Evolutionary conservation across 176 grass and related monocot species (phyloP), one percentile per base, ranked within the genome.

Genomic region (Bolboschoenus planiculmis): DNA sequence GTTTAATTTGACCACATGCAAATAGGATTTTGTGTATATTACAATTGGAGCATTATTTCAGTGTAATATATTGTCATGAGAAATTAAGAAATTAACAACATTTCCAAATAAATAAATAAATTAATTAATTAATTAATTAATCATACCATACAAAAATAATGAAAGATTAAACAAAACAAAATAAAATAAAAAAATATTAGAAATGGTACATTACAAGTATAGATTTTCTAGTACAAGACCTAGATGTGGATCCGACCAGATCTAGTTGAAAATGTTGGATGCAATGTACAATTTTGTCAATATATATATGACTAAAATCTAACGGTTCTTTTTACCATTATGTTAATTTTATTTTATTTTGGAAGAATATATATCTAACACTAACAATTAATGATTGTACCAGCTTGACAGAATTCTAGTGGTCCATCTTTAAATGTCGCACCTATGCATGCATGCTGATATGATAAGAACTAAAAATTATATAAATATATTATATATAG

Each of bases 191-290:
- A 67, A n/a, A 39, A 39, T 7, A 60, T 0, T 60, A 29, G 57
- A 60, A 10, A 27, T 64, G 61, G 61, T 65, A 65, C n/a, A n/a
- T n/a, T n/a, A n/a, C 10, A 11, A 36, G 18, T 43, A 7, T 40
- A 71, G 9, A 43, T 9, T 43, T 44, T 26, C 1, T 74, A 47
- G 70, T 75, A 75, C 71, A 14, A 50, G 23, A 75, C 21, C 39
- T 26, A 5, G 44, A 51, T 73, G 68, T 73, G 71, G 71, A 50
- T 50, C 71, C 71, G 71, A 75, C 71, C 71, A 75, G 71, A 51
- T 75, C 71, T 75, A 75, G 71, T 42, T 75, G 23, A 50, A 48
- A 75, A 24, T 15, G 71, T 50, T 10, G 11, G 23, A 75, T 75
- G 31, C 1, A n/a, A 18, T 75, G 43, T 75, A 75, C 71, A 75